Evolutionary conservation across 805 yeast species (phyloP).

Genomic region (Peterozyma xylosa): DNA sequence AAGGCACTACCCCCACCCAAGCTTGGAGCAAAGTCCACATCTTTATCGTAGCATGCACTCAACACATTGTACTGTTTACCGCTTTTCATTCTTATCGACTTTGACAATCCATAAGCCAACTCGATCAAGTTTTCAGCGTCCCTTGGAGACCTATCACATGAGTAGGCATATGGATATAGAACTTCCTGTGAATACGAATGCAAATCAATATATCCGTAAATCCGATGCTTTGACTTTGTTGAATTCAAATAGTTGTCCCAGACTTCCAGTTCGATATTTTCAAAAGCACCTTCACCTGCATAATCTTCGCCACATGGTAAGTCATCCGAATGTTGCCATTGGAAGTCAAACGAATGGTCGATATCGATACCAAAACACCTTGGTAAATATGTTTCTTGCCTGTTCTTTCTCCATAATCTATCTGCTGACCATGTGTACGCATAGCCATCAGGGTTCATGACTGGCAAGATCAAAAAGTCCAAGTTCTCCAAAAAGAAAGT

Average conservation of each 20-base stretch:
- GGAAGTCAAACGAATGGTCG: slow-evolving; percentile 75
- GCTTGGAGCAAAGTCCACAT: slow-evolving; percentile 65
- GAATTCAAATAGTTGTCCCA: slow-evolving; percentile 39
- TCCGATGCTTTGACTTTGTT: slow-evolving; percentile 46
- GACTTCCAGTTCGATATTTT: slow-evolving; percentile 48
- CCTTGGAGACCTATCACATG: slow-evolving; percentile 66
- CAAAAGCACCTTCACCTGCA: slow-evolving; percentile 69
- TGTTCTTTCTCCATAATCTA: slow-evolving; percentile 82
- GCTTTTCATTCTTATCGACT: slow-evolving; percentile 55
- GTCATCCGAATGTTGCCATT: slow-evolving; percentile 55
- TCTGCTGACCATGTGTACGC: slow-evolving; percentile 74
- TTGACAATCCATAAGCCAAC: slow-evolving; percentile 72
- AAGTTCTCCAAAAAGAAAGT: slow-evolving; percentile 43
- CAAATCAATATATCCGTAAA: slow-evolving; percentile 73
- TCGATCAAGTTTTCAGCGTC: slow-evolving; percentile 79
- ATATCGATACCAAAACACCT: slow-evolving; percentile 79
- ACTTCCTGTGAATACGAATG: slow-evolving; percentile 85
- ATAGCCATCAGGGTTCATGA: slow-evolving; percentile 88
- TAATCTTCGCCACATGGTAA: slow-evolving; percentile 81
- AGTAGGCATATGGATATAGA: slow-evolving; percentile 74
- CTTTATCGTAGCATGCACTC: slow-evolving; percentile 76
- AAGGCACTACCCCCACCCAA: slow-evolving; percentile 75
- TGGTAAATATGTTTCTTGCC: slow-evolving; percentile 65
- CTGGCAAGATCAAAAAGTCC: slow-evolving; percentile 75
- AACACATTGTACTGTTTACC: slow-evolving; percentile 64